Conservation (phyloP, 2,329 filamentous ascomycete genomes). For the Hymenoscyphus scutula region DNA sequence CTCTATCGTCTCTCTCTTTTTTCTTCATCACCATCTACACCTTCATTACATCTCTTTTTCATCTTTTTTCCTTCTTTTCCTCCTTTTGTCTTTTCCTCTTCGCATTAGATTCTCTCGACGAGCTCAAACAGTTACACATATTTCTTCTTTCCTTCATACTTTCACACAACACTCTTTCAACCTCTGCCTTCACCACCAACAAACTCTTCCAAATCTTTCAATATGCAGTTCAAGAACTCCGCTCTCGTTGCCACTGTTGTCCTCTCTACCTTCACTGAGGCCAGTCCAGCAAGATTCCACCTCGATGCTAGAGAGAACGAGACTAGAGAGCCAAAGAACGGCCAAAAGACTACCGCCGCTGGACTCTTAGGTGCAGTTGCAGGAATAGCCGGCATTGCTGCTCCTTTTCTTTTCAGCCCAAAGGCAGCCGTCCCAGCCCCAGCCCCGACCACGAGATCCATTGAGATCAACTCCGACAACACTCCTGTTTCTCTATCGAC, state of each 20-base stretch:
- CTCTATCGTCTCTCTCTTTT: not conserved
- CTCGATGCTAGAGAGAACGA: not conserved
- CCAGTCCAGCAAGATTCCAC: not conserved
- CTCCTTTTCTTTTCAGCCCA: not conserved
- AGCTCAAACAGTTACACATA: not conserved
- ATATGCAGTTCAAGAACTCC: not conserved
- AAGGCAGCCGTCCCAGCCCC: too few relatives aligned
- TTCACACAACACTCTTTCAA: not conserved
- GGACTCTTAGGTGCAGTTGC: not conserved
- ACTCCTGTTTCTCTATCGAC: not conserved
- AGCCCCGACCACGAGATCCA: too few relatives aligned
- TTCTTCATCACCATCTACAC: not conserved
- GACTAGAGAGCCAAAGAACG: not conserved
- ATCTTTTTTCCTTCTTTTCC: not conserved
- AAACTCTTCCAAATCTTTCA: not conserved
- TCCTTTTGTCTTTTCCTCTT: not conserved
- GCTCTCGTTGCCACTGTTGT: not conserved
- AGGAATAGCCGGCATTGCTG: not conserved
- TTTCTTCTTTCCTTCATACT: not conserved
- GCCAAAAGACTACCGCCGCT: not conserved
- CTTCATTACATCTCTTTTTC: not conserved
- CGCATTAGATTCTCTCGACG: not conserved
- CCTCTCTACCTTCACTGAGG: not conserved
- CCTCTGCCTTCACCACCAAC: not conserved
- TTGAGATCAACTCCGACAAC: too few relatives aligned